Conservation (phyloP, 1,284 basidiomycete genomes). For the Rhodotorula sp. region DNA sequence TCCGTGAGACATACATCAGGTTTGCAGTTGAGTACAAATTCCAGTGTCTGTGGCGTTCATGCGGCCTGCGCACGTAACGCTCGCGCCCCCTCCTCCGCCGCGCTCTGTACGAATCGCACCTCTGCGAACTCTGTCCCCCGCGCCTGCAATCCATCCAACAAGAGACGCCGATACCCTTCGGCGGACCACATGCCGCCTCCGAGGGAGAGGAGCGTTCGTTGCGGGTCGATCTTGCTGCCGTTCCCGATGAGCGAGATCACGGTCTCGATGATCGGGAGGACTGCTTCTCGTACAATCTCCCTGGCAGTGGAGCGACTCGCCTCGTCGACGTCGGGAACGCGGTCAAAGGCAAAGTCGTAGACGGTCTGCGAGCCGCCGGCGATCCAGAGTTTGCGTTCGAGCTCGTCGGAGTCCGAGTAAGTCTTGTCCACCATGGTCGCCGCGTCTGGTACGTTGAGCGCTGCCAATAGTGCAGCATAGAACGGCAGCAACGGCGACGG, state of each 20-base stretch:
- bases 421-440: conserved; percentile 27
- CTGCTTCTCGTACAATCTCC: conserved; percentile 29
- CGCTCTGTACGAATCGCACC: conserved; percentile 40
- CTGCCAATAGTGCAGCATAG: conserved; percentile 11
- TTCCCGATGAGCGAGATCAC: conserved; percentile 34
- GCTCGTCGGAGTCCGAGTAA: conserved; percentile 38
- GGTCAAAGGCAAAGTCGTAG: conserved; percentile 29
- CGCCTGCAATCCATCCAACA: conserved; percentile 30
- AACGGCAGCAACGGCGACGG: background rate
- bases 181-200: conserved; percentile 46
- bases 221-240: conserved; percentile 26
- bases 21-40: background rate
- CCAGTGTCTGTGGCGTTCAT: background rate
- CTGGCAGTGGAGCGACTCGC: conserved; percentile 17
- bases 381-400: conserved; percentile 45
- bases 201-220: conserved; percentile 38
- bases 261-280: conserved; percentile 34
- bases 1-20: no score
- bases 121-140: conserved; percentile 35
- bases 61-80: conserved; percentile 17
- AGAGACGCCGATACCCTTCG: conserved; percentile 34
- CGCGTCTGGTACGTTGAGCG: conserved; percentile 15
- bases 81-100: conserved; percentile 43
- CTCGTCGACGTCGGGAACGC: background rate
- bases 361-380: conserved; percentile 44